These are phyloP conservation scores for Thalia dealbata DNA, from an alignment of 176 grass and related monocot species.

Conservation along the genomic window DNA sequence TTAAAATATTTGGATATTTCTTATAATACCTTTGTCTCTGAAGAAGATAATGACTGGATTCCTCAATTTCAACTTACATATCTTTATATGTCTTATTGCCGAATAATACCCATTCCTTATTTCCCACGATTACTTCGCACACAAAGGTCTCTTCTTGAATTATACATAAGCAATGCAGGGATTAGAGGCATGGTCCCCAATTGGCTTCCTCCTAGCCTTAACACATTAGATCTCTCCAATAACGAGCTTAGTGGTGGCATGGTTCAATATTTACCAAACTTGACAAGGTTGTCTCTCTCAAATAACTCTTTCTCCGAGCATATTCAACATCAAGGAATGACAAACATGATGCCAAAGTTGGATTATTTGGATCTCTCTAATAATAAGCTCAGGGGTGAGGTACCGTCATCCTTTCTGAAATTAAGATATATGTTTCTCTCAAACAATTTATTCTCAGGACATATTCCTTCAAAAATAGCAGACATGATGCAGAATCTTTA, in stretches of 20 bases:
- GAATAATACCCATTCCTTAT: not conserved
- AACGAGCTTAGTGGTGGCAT: not conserved
- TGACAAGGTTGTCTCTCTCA: too few relatives aligned
- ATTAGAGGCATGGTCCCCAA: not conserved
- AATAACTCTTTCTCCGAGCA: too few relatives aligned
- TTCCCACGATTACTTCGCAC: not conserved
- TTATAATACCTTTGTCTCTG: not conserved
- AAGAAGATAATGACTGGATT: not conserved
- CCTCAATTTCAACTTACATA: not conserved
- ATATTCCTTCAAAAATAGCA: not conserved
- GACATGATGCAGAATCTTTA: not conserved
- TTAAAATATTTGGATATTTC: not conserved
- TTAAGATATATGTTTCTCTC: not conserved
- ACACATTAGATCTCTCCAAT: not conserved
- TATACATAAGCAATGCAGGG: not conserved
- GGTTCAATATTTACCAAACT: too few relatives aligned
- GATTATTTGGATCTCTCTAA: not conserved
- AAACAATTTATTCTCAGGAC: not conserved
- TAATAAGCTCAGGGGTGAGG: not conserved
- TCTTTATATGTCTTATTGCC: not conserved
- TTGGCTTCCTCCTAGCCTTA: not conserved
- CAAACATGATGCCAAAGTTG: not conserved
- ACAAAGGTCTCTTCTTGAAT: not conserved
- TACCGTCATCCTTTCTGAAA: not conserved
- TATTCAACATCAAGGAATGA: not conserved